phyloP scores from a whole-genome alignment of 805 yeast species.

The Geotrichum ghanense region DNA sequence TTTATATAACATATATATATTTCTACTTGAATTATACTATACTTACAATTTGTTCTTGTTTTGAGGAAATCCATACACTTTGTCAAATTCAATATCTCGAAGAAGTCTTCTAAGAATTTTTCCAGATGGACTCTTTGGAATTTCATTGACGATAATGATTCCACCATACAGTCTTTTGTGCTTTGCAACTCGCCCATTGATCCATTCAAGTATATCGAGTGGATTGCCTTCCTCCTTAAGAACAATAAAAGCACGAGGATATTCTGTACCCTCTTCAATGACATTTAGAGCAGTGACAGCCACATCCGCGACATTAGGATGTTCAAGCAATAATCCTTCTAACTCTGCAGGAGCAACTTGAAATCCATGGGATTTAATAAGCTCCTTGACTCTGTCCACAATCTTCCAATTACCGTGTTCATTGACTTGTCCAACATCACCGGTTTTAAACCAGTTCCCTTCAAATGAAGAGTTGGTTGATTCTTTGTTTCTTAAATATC shows the following conservation, averaged over 20 bases:
- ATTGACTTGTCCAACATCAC: constrained; percentile 38
- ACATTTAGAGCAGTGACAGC: constrained; percentile 72
- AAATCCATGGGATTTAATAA: constrained; percentile 65
- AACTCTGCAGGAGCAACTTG: constrained; percentile 92
- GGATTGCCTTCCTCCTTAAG: constrained; percentile 16
- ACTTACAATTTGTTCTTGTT: not conserved
- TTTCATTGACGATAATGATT: constrained; percentile 62
- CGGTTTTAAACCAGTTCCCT: constrained; percentile 45
- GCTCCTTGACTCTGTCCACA: constrained; percentile 55
- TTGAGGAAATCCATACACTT: not conserved
- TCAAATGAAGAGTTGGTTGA: constrained; percentile 3
- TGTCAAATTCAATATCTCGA: constrained; percentile 38
- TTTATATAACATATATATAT: no score
- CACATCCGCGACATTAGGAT: constrained; percentile 68
- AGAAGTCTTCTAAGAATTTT: constrained; percentile 87
- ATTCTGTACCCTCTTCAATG: constrained; percentile 72
- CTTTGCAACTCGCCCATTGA: constrained; percentile 25
- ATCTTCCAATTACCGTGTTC: constrained; percentile 31
- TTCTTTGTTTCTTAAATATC: not conserved
- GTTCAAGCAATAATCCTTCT: constrained; percentile 69
- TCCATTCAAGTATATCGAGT: constrained; percentile 22
- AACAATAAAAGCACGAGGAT: constrained; percentile 28
- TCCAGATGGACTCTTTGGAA: constrained; percentile 93
- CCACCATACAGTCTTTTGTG: constrained; percentile 32
- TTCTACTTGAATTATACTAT: no score